These are phyloP conservation scores for Rhizophagus sp. DNA, from an alignment of 192 early-diverging fungal genomes.

Conservation along the genomic window DNA sequence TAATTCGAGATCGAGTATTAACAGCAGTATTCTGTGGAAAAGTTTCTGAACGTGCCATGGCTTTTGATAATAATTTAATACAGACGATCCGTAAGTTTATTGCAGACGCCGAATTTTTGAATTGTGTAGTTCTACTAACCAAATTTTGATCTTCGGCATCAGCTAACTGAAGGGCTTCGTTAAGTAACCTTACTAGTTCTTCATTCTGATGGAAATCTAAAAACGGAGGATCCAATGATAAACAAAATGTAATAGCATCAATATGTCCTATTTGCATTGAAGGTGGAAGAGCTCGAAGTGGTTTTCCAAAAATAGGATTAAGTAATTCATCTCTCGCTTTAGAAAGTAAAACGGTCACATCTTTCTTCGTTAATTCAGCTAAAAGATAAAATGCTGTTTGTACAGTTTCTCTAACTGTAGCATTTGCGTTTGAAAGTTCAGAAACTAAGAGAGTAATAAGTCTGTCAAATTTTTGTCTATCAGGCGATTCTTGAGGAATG, in stretches of 20 bases:
- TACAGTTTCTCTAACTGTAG: constrained; percentile 83
- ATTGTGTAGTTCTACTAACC: constrained; percentile 77
- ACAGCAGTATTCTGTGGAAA: constrained; percentile 62
- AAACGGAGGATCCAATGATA: constrained; percentile 84
- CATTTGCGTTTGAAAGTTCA: constrained; percentile 91
- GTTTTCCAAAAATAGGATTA: constrained; percentile 93
- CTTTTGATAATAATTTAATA: constrained; percentile 92
- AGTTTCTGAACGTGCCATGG: constrained; percentile 90
- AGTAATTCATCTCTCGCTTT: constrained; percentile 86
- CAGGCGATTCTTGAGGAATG: constrained; percentile 28
- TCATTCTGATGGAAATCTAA: constrained; percentile 78
- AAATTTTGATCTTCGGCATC: constrained; percentile 98
- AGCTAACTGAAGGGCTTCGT: constrained; percentile 89
- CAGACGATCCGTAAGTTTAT: constrained; percentile 93
- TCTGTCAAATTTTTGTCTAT: constrained; percentile 68
- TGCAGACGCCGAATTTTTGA: constrained; percentile 78
- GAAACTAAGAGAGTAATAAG: constrained; percentile 78
- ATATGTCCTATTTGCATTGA: constrained; percentile 98
- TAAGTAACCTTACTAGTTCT: constrained; percentile 84
- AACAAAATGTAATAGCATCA: constrained; percentile 97
- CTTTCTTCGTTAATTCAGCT: constrained; percentile 73
- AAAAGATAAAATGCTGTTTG: constrained; percentile 81
- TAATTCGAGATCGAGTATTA: constrained; percentile 85
- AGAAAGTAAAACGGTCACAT: constrained; percentile 81
- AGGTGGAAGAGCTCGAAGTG: constrained; percentile 91